Evolutionary conservation across 805 yeast species (phyloP).

Genomic region (Candida ascalaphidarum): DNA sequence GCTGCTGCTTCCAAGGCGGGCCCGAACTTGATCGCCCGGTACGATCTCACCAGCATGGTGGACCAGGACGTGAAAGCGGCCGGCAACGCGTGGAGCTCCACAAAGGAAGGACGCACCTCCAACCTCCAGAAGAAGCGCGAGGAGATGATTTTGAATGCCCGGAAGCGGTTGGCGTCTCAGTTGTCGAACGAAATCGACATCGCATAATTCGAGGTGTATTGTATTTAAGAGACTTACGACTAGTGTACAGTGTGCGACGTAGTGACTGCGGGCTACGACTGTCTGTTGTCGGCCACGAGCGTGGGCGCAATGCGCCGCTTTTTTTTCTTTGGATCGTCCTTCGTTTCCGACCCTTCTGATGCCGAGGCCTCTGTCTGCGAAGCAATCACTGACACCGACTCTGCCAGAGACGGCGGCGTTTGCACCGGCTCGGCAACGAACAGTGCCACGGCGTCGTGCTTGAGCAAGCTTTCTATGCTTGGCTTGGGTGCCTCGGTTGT

Average conservation of each 20-base stretch:
- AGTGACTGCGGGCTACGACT: no score
- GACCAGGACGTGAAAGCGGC: conserved; percentile 17
- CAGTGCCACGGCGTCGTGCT: no score
- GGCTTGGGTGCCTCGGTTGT: no score
- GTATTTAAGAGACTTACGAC: neutral
- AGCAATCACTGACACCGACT: no score
- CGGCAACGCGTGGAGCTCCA: conserved; percentile 16
- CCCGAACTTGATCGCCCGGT: conserved; percentile 30
- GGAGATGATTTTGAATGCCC: conserved; percentile 34
- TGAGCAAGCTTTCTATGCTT: no score
- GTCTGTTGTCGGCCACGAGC: conserved; percentile 11
- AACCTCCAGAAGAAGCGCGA: conserved; percentile 22
- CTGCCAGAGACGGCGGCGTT: no score
- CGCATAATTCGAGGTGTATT: neutral
- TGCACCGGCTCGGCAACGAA: no score
- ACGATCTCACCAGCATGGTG: conserved; percentile 25
- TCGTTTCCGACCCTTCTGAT: no score
- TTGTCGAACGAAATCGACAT: conserved; percentile 17
- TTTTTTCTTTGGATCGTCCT: conserved; percentile 7
- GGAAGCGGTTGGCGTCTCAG: conserved; percentile 39
- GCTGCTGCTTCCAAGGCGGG: conserved; percentile 1
- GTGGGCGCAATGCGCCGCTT: conserved; percentile 30
- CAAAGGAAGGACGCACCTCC: conserved; percentile 6
- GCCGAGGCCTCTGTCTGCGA: no score
- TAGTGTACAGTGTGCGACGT: no score